Base-by-base conservation (phyloP, 306 rosid species). In the Corylus avellana region DNA sequence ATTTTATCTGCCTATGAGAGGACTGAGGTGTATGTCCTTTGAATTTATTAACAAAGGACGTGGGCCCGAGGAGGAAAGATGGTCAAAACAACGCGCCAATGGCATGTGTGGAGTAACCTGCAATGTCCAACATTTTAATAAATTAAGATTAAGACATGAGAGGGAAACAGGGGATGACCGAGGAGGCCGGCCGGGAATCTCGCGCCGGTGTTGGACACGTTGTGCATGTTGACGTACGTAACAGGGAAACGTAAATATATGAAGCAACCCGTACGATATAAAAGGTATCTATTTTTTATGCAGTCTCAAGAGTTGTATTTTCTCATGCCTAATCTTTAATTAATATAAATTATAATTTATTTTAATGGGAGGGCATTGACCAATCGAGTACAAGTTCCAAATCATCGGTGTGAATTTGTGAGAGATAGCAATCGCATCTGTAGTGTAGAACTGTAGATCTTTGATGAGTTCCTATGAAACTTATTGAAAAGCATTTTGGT, bases 151-250 rank as follows among this genome's bases (percentile, higher is more conserved):
- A 7, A 49, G 73, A 78, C 58, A 53, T 5, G 69, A 10, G 73
- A 12, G 81, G 67, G 76, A 79, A 79, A 77, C 70, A 62, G 63
- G 49, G 77, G 76, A 25, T 32, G 25, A 79, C 1, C 78, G 80
- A 80, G 85, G 80, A 73, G 78, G 56, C 35, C 82, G 88, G 62
- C 83, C 91, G 89, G 83, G 93, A 89, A 83, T 89, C 91, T 44
- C 87, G 93, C 74, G 72, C 42, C 27, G 27, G 83, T 77, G 88
- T 85, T 81, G 80, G 73, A 75, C 48, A 58, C 10, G 32, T 57
- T 81, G 74, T 78, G 58, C 14, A 50, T 22, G 77, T 75, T 75
- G 71, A 80, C 78, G 85, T 83, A 68, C 76, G 81, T 51, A 71
- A 75, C 85, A 75, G 78, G 81, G 35, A 32, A 79, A 78, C 74